These are phyloP conservation scores for Pachyrhizus erosus DNA, from an alignment of 306 rosid genomes.

Conservation along the genomic window DNA sequence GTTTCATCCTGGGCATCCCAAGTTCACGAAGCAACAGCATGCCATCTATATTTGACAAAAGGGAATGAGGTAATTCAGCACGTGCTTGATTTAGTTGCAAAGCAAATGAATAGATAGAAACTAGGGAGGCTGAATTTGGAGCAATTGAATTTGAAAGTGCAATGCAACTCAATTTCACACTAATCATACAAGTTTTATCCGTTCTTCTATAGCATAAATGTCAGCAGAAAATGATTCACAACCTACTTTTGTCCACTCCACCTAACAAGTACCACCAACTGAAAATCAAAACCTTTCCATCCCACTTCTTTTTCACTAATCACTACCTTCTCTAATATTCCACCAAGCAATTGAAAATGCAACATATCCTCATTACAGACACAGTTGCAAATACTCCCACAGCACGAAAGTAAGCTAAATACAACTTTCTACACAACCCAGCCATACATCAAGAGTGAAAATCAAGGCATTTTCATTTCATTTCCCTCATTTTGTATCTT, in stretches of 20 bases:
- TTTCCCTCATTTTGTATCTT: neutral
- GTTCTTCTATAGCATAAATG: neutral
- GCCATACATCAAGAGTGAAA: neutral
- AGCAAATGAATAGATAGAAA: neutral
- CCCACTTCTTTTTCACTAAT: neutral
- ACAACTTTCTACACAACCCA: neutral
- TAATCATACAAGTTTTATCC: neutral
- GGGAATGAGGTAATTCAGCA: neutral
- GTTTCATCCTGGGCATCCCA: constrained; percentile 97
- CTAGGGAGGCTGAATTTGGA: neutral
- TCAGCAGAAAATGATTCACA: neutral
- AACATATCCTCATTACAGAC: neutral
- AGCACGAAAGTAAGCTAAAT: constrained; percentile 4
- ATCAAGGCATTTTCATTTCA: neutral
- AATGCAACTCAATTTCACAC: constrained; percentile 10
- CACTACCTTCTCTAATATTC: neutral
- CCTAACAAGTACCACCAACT: neutral
- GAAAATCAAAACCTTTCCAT: constrained; percentile 2
- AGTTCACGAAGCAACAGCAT: constrained; percentile 91
- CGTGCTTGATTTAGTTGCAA: neutral
- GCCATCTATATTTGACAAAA: constrained; percentile 69
- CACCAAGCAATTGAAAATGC: neutral
- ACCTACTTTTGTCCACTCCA: constrained; percentile 11
- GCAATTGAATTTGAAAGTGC: neutral
- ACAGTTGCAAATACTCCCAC: neutral